phyloP scores from a whole-genome alignment of 2,329 filamentous ascomycete species.

The Parafenestella ontariensis region DNA sequence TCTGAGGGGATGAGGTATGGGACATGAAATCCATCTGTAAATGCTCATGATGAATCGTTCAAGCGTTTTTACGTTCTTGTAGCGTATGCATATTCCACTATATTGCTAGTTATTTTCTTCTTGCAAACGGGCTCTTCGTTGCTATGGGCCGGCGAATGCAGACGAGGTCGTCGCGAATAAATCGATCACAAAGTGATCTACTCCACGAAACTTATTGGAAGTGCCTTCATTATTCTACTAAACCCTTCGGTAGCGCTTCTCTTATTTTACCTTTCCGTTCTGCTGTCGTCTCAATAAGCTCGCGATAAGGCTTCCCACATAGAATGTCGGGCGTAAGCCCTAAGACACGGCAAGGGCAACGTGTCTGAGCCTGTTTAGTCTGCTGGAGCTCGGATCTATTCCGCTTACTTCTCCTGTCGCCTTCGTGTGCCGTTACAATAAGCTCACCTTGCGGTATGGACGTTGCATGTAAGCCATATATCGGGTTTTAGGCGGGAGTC shows the following conservation, averaged over 20 bases:
- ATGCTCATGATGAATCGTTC: not conserved
- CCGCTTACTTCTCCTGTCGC: not conserved
- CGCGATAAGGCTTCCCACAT: too few relatives aligned
- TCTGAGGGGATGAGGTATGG: too few relatives aligned
- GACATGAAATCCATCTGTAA: not conserved
- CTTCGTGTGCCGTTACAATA: conserved; percentile 3
- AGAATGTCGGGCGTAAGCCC: too few relatives aligned
- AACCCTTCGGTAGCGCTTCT: too few relatives aligned
- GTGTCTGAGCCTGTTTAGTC: not conserved
- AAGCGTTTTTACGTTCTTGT: not conserved
- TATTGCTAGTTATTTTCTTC: not conserved
- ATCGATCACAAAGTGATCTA: too few relatives aligned
- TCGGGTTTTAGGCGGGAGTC: not conserved
- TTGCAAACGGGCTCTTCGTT: not conserved
- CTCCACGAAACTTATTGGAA: too few relatives aligned
- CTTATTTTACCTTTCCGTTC: too few relatives aligned
- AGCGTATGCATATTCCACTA: not conserved
- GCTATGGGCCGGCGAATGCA: not conserved
- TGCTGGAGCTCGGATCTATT: not conserved
- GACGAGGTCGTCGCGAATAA: not conserved
- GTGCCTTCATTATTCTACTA: too few relatives aligned
- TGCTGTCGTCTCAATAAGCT: too few relatives aligned
- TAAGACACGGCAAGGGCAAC: not conserved
- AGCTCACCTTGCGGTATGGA: not conserved
- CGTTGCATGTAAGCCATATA: not conserved